phyloP scores from a whole-genome alignment of 306 rosid species.

The Potentilla sterilis region DNA sequence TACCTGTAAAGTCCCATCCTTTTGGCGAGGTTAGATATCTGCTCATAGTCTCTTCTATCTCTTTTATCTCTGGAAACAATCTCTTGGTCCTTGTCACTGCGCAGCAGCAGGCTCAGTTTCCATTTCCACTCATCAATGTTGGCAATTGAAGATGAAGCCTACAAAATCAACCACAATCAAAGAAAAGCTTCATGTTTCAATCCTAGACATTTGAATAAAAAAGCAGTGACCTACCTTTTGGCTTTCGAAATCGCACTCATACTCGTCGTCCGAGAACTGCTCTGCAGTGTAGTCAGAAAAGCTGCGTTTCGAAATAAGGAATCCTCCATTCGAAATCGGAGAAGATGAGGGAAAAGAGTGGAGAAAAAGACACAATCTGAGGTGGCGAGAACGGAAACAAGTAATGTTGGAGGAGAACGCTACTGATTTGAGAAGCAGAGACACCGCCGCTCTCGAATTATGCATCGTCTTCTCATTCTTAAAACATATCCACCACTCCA shows the following conservation, averaged over 20 bases:
- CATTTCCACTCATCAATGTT: constrained; percentile 99
- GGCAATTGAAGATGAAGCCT: constrained; percentile 87
- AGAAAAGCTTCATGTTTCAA: background rate
- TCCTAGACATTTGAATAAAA: background rate
- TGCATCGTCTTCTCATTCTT: background rate
- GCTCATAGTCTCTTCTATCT: constrained; percentile 95
- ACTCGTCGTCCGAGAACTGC: constrained; percentile 93
- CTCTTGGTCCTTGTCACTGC: constrained; percentile 86
- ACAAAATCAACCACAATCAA: background rate
- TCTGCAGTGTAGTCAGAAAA: constrained; percentile 55
- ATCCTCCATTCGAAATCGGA: constrained; percentile 14
- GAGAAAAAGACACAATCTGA: constrained; percentile 24
- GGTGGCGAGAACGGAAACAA: background rate
- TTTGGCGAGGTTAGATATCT: constrained; percentile 86
- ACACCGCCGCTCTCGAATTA: background rate
- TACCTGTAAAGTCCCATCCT: constrained; percentile 89
- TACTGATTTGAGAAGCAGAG: constrained; percentile 6
- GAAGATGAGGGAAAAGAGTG: constrained; percentile 24
- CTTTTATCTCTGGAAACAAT: constrained; percentile 79
- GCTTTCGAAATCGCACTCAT: constrained; percentile 63
- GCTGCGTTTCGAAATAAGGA: constrained; percentile 35
- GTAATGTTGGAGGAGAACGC: background rate
- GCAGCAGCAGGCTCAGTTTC: constrained; percentile 86
- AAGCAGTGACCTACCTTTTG: constrained; percentile 41
- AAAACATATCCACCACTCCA: no score